These are phyloP conservation scores for Pinus taeda DNA, from an alignment of 75 land plant genomes.

Conservation along the genomic window DNA sequence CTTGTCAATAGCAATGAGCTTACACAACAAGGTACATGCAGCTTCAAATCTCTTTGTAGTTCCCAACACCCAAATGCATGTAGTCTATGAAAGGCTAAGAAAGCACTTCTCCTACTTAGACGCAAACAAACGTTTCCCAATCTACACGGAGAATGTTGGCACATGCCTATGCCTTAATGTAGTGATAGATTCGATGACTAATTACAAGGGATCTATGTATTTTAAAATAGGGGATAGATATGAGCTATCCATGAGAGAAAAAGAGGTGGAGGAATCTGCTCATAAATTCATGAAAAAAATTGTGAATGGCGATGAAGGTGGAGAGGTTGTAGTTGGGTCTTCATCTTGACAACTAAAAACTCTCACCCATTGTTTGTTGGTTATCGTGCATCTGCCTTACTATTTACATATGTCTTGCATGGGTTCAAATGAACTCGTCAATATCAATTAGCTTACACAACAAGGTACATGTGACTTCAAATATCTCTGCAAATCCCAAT, in stretches of 20 bases:
- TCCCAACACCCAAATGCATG: constrained; percentile 4
- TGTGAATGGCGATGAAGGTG: constrained; percentile 14
- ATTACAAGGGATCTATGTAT: constrained; percentile 18
- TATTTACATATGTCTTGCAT: too few relatives aligned
- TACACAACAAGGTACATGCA: neutral
- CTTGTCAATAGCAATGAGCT: neutral
- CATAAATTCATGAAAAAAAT: constrained; percentile 19
- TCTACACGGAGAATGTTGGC: constrained; percentile 24
- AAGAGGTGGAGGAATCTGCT: constrained; percentile 13
- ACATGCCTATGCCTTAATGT: constrained; percentile 14
- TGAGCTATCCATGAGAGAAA: constrained; percentile 12
- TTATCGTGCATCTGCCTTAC: neutral
- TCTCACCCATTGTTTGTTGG: constrained; percentile 7
- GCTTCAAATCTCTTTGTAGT: neutral
- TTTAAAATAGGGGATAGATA: constrained; percentile 18
- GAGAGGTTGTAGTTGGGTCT: constrained; percentile 19
- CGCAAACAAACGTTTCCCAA: neutral
- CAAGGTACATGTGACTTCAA: neutral
- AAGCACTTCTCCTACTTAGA: constrained; percentile 15
- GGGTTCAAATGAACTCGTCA: neutral
- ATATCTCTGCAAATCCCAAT: too few relatives aligned
- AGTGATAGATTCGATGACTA: constrained; percentile 16
- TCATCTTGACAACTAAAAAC: constrained; percentile 20
- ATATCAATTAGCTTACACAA: neutral
- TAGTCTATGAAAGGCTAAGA: constrained; percentile 10